These are phyloP conservation scores for Hypoxylon sp. DNA, from an alignment of 2,329 filamentous ascomycete genomes.

Conservation along the genomic window DNA sequence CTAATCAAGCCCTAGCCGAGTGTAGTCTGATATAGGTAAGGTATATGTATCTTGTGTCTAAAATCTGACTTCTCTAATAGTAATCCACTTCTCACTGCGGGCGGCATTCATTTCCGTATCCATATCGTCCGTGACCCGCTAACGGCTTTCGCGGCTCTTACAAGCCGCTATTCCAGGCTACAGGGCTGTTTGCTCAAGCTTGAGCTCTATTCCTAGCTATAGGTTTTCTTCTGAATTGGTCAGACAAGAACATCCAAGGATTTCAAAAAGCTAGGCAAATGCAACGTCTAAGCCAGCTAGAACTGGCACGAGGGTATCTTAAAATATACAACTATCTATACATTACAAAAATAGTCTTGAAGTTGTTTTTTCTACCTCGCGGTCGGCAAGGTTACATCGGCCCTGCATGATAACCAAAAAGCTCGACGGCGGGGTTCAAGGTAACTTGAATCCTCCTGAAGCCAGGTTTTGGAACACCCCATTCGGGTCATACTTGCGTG, in stretches of 20 bases:
- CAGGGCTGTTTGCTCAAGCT: not conserved
- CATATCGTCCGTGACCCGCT: constrained; percentile 6
- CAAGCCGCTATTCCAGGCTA: not conserved
- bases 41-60: not conserved
- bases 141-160: constrained; percentile 8
- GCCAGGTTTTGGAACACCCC: constrained; percentile 46
- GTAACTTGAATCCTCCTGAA: constrained; percentile 49
- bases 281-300: not conserved
- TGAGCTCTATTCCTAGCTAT: not conserved
- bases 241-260: constrained; percentile 2
- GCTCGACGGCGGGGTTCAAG: constrained; percentile 21
- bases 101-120: constrained; percentile 27
- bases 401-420: constrained; percentile 21
- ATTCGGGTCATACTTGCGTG: constrained; percentile 44
- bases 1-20: not conserved
- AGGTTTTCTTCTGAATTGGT: constrained; percentile 4
- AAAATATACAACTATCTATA: constrained; percentile 16
- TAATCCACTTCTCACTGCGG: constrained; percentile 15
- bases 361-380: constrained; percentile 1
- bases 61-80: not conserved
- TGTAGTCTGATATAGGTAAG: not conserved
- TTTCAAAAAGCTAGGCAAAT: constrained; percentile 9
- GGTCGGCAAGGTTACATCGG: constrained; percentile 31
- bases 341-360: constrained; percentile 12
- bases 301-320: constrained; percentile 25